Base-by-base conservation (phyloP, 352 stramenopile genomes). In the Phytophthora pluvialis region DNA sequence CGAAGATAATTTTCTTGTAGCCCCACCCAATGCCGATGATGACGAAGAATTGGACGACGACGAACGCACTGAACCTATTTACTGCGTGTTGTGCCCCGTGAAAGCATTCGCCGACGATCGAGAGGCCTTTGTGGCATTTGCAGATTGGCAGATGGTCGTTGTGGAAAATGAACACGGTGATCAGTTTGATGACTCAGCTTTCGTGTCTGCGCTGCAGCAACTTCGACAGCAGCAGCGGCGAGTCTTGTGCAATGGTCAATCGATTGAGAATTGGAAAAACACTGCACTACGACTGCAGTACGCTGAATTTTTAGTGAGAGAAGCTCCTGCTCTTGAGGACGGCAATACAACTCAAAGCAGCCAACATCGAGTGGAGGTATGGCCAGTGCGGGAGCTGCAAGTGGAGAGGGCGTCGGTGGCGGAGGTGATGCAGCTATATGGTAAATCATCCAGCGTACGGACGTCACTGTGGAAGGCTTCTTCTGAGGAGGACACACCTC, bases 111-210 rank as follows among this genome's bases (percentile, higher is more conserved):
- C 73, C 11, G 55, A 86, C 62, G 84, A 94, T 26, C 52, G 44
- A 11, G 67, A 77, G 9, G 75, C 70, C 29, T 93, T 93, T 56
- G 47, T 80, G 12, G 44, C 38, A 15, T 85, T 82, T 53, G 25
- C 55, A 9, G 44, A 73, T 29, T 95, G 88, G 88, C 80, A 89
- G 50, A 86, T 87, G 60, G 52, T 95, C 35, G 55, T 95, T 8
- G 75, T 94, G 6, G 88, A 95, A 66, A 90, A 86, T 28, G 81
- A 91, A 32, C 75, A 80, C 42, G 75, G 79, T 36, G 63, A 48
- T 16, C 33, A 64, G 8, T 88, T 91, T 44, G 70, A 85, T 53
- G 78, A 89, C 15, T 13, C 53, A 15, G 56, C 43, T 16, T 84
- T 70, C 42, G 45, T 89, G 1, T 62, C 66, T 3, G 72, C 68